These are phyloP conservation scores for Tulasnella sp. DNA, from an alignment of 768 basidiomycete genomes.

Conservation along the genomic window DNA sequence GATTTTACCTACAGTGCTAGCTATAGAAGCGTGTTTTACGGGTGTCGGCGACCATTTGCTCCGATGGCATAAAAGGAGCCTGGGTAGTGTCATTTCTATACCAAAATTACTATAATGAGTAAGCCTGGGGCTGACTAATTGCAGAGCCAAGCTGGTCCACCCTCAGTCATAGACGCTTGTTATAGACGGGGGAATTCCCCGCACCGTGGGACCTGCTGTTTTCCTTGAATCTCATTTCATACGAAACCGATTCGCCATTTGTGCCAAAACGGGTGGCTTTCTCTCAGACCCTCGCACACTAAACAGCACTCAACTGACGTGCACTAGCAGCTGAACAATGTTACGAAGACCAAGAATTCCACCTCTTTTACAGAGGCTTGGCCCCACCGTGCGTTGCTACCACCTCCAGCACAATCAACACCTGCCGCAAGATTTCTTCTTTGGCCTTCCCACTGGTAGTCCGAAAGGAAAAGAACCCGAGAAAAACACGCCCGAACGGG, in stretches of 20 bases:
- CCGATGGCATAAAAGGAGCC: no score
- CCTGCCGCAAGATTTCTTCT: conserved; percentile 6
- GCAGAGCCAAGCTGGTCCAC: not conserved
- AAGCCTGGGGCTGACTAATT: not conserved
- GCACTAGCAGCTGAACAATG: not conserved
- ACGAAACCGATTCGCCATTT: conserved; percentile 4
- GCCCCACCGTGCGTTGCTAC: not conserved
- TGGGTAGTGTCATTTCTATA: not conserved
- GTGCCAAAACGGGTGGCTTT: not conserved
- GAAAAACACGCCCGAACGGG: not conserved
- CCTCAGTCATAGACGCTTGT: no score
- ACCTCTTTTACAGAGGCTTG: not conserved
- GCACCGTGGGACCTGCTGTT: not conserved
- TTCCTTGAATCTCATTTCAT: not conserved
- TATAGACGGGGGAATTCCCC: not conserved
- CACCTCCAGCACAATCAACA: conserved; percentile 7
- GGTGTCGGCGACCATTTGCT: no score
- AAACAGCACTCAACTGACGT: not conserved
- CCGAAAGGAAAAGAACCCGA: not conserved
- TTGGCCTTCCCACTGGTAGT: not conserved
- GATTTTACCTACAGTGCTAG: no score
- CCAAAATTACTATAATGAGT: no score
- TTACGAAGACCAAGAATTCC: not conserved
- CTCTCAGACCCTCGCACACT: not conserved
- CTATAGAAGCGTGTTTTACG: no score